A percentile compares a stretch with the other conserved stretches of the same genome.
Conservation (phyloP, 139 green algal species). For the Haematococcus sp. region DNA sequence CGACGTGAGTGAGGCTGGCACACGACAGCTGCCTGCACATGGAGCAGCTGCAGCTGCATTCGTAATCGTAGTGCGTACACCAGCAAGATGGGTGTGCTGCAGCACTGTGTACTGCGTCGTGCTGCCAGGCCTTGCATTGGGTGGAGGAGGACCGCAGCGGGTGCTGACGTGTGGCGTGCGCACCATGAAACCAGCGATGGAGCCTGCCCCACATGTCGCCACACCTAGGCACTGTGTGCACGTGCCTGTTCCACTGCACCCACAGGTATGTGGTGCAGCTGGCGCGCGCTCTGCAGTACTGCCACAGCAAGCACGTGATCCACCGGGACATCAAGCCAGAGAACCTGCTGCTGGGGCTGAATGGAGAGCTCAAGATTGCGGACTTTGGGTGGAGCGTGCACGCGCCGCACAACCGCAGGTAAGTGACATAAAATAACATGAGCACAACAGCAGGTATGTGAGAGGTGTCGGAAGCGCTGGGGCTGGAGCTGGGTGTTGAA, state of each 20-base stretch:
- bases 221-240: no score
- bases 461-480: neutral
- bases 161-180: no score
- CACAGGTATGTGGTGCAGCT: conserved; percentile 83
- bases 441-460: conserved; percentile 27
- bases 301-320: conserved; percentile 98
- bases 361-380: conserved; percentile 95
- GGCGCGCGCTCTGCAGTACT: conserved; percentile 88
- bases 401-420: conserved; percentile 62
- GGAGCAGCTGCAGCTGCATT: no score
- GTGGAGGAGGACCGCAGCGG: no score
- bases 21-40: neutral
- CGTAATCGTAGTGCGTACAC: no score
- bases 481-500: no score
- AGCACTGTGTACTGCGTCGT: neutral
- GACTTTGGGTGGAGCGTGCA: conserved; percentile 99
- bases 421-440: neutral
- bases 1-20: conserved; percentile 57
- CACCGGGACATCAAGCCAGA: conserved; percentile 98
- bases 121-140: neutral
- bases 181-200: no score
- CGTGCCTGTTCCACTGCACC: neutral
- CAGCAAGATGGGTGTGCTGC: neutral
- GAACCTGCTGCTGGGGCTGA: conserved; percentile 93
- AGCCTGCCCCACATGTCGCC: no score